phyloP scores from a whole-genome alignment of 2,329 filamentous ascomycete genomes.

The Neoscytalidium dimidiatum region DNA sequence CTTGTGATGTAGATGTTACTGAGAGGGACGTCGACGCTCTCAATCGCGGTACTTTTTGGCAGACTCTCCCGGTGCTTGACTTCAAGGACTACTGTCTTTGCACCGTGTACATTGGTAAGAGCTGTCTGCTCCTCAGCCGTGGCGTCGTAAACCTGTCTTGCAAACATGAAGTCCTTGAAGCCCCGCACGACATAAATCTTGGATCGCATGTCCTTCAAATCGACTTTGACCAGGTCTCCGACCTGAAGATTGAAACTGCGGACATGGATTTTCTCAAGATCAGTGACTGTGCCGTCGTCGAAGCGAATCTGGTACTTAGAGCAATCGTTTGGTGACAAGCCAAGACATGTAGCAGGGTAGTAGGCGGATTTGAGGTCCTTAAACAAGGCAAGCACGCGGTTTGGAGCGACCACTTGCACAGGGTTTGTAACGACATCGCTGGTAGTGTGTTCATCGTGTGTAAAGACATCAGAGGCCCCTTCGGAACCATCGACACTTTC shows the following conservation, averaged over 20 bases:
- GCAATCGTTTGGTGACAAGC: slow-evolving; percentile 40
- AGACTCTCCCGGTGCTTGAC: slow-evolving; percentile 44
- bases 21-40: slow-evolving; percentile 41
- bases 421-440: background rate
- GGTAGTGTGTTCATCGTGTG: background rate
- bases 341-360: slow-evolving; percentile 62
- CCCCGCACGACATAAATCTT: slow-evolving; percentile 46
- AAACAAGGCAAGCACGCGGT: slow-evolving; percentile 61
- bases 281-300: slow-evolving; percentile 48
- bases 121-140: slow-evolving; percentile 33
- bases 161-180: slow-evolving; percentile 38
- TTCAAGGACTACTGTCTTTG: slow-evolving; percentile 42
- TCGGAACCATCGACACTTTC: background rate
- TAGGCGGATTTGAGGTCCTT: slow-evolving; percentile 57
- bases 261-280: slow-evolving; percentile 42
- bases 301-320: slow-evolving; percentile 49
- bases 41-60: slow-evolving; percentile 23
- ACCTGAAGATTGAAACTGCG: slow-evolving; percentile 44
- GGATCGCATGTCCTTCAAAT: slow-evolving; percentile 46
- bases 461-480: background rate
- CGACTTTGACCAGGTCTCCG: slow-evolving; percentile 51
- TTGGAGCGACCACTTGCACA: slow-evolving; percentile 42
- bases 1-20: slow-evolving; percentile 46
- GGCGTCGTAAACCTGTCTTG: slow-evolving; percentile 17
- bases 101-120: slow-evolving; percentile 45